Evolutionary conservation across 2,329 filamentous ascomycete genomes (phyloP).

Genomic region (Leptographium galeiforme): DNA sequence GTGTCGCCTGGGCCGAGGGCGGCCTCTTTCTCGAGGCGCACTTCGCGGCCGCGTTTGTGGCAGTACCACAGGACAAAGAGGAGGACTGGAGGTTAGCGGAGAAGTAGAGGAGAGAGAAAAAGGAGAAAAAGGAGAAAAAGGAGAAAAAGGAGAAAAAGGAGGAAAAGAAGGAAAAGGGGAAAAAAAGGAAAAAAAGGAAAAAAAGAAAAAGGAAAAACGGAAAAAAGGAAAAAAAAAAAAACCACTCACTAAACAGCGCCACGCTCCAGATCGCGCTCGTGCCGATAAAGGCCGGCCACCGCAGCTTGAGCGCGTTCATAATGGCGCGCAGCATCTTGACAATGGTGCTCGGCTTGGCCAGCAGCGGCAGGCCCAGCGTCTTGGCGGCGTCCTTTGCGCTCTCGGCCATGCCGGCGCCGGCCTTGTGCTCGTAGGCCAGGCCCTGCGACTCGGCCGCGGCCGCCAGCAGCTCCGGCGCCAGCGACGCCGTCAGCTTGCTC

Average conservation of each 20-base stretch:
- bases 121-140: not conserved
- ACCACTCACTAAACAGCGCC: slow-evolving; percentile 66
- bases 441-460: slow-evolving; percentile 65
- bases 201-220: not conserved
- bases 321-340: slow-evolving; percentile 80
- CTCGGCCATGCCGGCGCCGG: slow-evolving; percentile 27
- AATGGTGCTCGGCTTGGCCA: slow-evolving; percentile 77
- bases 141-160: not conserved
- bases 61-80: slow-evolving; percentile 97
- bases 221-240: not conserved
- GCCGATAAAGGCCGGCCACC: slow-evolving; percentile 83
- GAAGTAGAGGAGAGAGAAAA: not conserved
- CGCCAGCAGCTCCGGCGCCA: slow-evolving; percentile 74
- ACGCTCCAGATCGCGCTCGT: slow-evolving; percentile 87
- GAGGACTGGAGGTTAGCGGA: slow-evolving; percentile 43
- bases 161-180: too few relatives aligned
- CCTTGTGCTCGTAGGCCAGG: slow-evolving; percentile 32
- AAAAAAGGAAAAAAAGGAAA: not conserved
- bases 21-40: slow-evolving; percentile 46
- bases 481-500: slow-evolving; percentile 59
- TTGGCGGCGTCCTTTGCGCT: slow-evolving; percentile 44
- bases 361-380: slow-evolving; percentile 56
- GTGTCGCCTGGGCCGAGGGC: not conserved
- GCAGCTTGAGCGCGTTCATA: slow-evolving; percentile 69
- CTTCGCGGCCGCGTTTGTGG: slow-evolving; percentile 84